Percentiles rank a stretch among this genome's conserved stretches.
Evolutionary conservation across 2,329 filamentous ascomycete species (phyloP).

Genomic region (Parasarocladium wereldwijsianum): DNA sequence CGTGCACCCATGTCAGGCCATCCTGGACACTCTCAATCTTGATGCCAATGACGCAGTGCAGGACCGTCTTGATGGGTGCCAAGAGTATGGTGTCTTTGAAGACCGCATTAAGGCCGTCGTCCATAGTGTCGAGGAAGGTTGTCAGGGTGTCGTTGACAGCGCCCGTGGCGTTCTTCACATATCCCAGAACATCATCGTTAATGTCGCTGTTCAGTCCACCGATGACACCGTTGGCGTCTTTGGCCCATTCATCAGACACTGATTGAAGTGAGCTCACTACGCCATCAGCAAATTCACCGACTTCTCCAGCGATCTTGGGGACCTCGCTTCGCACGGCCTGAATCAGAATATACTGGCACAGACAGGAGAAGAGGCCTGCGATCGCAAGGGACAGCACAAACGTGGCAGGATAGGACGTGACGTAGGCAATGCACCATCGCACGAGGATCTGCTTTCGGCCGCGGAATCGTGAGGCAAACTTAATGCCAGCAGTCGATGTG

Average conservation of each 20-base stretch:
- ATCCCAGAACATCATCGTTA: conserved; percentile 73
- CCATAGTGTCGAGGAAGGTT: conserved; percentile 65
- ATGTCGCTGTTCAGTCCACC: conserved; percentile 57
- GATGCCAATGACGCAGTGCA: conserved; percentile 75
- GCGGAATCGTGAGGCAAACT: conserved; percentile 49
- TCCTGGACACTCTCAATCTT: conserved; percentile 77
- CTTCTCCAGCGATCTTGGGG: conserved; percentile 57
- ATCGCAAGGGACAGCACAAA: conserved; percentile 73
- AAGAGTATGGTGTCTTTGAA: conserved; percentile 75
- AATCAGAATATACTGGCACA: conserved; percentile 72
- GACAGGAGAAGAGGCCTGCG: conserved; percentile 67
- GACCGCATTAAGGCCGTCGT: conserved; percentile 54
- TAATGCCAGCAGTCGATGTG: conserved; percentile 58
- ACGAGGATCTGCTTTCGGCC: conserved; percentile 54
- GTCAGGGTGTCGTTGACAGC: conserved; percentile 80
- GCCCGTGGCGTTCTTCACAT: conserved; percentile 70
- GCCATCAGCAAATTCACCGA: conserved; percentile 65
- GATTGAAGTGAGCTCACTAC: conserved; percentile 60
- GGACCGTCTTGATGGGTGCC: conserved; percentile 61
- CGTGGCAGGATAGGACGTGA: conserved; percentile 71
- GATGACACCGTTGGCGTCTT: conserved; percentile 61
- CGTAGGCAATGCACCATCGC: conserved; percentile 76
- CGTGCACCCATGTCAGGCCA: conserved; percentile 84
- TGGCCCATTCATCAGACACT: conserved; percentile 63
- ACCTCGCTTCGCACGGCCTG: conserved; percentile 58